Conservation (phyloP, 1,139 yeast species). For the Blastobotrys indianensis region DNA sequence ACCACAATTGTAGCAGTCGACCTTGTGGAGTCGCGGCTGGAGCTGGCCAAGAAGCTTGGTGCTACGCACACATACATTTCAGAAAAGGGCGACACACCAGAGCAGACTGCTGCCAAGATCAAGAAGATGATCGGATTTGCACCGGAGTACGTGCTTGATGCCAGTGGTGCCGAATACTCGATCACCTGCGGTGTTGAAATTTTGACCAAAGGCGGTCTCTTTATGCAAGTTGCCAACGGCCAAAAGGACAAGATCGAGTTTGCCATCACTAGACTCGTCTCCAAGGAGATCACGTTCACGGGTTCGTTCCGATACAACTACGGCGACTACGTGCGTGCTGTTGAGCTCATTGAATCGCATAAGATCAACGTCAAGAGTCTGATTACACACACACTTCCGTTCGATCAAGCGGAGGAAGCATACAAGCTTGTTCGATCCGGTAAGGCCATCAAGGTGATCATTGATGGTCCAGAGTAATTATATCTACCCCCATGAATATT, state of each 20-base stretch:
- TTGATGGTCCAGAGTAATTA: conserved; percentile 40
- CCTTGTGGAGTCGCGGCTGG: conserved; percentile 18
- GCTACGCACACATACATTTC: conserved; percentile 19
- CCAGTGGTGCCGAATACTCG: conserved; percentile 64
- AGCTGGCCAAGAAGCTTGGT: conserved; percentile 19
- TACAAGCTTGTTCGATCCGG: conserved; percentile 58
- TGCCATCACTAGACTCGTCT: conserved; percentile 66
- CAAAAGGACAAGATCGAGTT: conserved; percentile 50
- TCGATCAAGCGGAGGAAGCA: conserved; percentile 72
- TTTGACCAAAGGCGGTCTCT: conserved; percentile 56
- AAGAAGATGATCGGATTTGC: conserved; percentile 29
- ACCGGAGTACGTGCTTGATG: conserved; percentile 63
- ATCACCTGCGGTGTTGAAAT: conserved; percentile 55
- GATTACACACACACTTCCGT: conserved; percentile 70
- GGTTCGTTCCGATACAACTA: conserved; percentile 77
- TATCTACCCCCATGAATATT: background rate
- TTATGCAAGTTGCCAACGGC: conserved; percentile 74
- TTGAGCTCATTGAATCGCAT: conserved; percentile 56
- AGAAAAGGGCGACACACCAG: conserved; percentile 26
- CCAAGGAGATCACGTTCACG: conserved; percentile 61
- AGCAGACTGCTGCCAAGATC: conserved; percentile 36
- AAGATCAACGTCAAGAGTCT: conserved; percentile 57
- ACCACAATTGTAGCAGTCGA: conserved; percentile 59
- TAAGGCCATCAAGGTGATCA: conserved; percentile 54
- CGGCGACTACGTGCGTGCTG: conserved; percentile 76